Evolutionary conservation across 345 rosid species (phyloP).

Genomic region (Jatropha curcas): DNA sequence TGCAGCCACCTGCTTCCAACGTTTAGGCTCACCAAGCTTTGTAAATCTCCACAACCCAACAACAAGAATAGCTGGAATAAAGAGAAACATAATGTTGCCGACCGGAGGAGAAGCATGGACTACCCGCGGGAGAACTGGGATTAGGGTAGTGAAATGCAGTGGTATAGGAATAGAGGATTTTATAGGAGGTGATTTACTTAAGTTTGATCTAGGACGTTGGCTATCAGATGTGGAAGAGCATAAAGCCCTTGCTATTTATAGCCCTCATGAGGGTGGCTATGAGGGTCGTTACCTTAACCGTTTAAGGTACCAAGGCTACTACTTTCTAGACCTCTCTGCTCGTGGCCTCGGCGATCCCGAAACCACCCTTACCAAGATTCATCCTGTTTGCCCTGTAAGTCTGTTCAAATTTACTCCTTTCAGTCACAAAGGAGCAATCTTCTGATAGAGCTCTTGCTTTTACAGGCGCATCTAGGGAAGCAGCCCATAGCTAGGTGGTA

Average conservation of each 20-base stretch:
- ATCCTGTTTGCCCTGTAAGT: conserved; percentile 90
- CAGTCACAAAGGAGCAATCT: too few relatives aligned
- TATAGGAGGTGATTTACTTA: conserved; percentile 80
- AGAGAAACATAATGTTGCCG: not conserved
- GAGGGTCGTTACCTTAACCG: conserved; percentile 86
- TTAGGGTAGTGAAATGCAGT: conserved; percentile 34
- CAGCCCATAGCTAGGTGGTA: conserved; percentile 98
- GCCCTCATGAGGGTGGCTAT: conserved; percentile 94
- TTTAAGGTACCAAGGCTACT: conserved; percentile 72
- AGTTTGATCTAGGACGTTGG: conserved; percentile 72
- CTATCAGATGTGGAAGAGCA: conserved; percentile 83
- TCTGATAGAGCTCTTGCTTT: not conserved
- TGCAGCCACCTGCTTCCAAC: conserved; percentile 42
- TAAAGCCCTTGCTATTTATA: conserved; percentile 78
- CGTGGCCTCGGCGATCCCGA: conserved; percentile 97
- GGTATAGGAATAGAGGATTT: conserved; percentile 56
- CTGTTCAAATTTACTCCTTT: not conserved
- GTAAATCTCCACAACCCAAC: conserved; percentile 7
- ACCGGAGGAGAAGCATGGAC: not conserved
- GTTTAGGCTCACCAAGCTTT: conserved; percentile 23
- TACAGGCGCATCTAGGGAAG: conserved; percentile 85
- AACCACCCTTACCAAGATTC: conserved; percentile 78
- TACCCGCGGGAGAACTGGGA: not conserved
- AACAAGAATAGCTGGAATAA: not conserved
- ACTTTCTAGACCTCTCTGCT: conserved; percentile 87